Evolutionary conservation across 2,329 filamentous ascomycete species (phyloP).

Genomic region (Colletotrichum euphorbiae): DNA sequence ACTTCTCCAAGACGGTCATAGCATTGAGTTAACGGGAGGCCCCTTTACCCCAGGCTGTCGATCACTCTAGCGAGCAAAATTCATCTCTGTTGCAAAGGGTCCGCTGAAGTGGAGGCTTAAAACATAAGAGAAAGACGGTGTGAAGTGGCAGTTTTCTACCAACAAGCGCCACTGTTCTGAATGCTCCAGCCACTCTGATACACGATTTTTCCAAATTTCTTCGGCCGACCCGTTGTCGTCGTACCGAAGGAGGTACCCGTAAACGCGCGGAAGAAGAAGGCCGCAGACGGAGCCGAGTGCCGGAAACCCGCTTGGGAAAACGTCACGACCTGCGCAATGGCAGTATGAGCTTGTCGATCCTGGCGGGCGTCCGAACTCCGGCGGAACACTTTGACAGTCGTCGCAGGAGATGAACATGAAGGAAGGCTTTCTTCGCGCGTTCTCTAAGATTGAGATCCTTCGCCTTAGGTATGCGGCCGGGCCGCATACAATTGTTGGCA

Average conservation of each 20-base stretch:
- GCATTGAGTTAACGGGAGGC: constrained; percentile 36
- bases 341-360: neutral
- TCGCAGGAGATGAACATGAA: neutral
- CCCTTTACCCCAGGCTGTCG: constrained; percentile 27
- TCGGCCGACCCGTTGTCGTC: constrained; percentile 15
- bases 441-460: constrained; percentile 9
- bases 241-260: constrained; percentile 5
- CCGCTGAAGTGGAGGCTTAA: constrained; percentile 27
- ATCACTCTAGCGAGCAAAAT: constrained; percentile 18
- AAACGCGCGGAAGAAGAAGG: neutral
- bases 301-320: constrained; percentile 7
- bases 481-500: constrained; percentile 13
- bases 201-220: neutral
- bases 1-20: constrained; percentile 17
- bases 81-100: constrained; percentile 2
- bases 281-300: constrained; percentile 22
- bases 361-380: neutral
- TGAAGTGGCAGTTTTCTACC: constrained; percentile 19
- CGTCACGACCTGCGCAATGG: neutral
- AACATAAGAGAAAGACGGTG: constrained; percentile 25
- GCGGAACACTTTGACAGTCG: neutral
- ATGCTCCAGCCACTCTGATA: constrained; percentile 23
- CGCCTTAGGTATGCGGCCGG: constrained; percentile 18
- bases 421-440: neutral
- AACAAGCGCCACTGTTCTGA: constrained; percentile 4